Base-by-base conservation (phyloP, 2,329 filamentous ascomycete genomes). In the Cytospora piceicola region DNA sequence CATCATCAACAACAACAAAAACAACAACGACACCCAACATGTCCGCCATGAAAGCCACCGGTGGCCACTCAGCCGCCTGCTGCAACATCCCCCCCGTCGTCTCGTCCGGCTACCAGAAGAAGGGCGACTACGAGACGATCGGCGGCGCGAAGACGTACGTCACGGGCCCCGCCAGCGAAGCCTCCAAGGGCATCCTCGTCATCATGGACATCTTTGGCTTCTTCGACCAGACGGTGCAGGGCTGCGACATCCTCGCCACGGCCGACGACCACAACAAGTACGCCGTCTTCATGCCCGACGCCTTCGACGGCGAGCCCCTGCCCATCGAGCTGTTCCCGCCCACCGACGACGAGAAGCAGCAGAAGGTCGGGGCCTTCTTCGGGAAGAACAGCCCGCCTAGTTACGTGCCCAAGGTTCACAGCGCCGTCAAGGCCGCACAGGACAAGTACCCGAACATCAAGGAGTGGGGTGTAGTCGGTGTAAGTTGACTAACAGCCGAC, bases 211-310 rank as follows among this genome's bases (percentile, higher is more conserved):
- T 90, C 75, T 90, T 90, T 72, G 88, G 89, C 71, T 88, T 89
- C 83, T 90, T 85, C 73, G 84, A 86, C 29, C 90, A 92, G 77
- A 88, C 89, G 3, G 69, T 91, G 14, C 89, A 91, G 75, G 90
- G 89, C 29, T 87, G 88, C 68, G 90, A 92, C 72, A 91, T 87
- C 70, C 79, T 90, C 29, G 81, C 86, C 54, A 79, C 79, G 55
- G 80, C 81, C 67, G 82, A 85, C 72, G 74, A 80, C 76, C 83
- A 79, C 77, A 85, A 80, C 76, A 87, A 91, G 73, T 95, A 96
- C 82, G 88, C 88, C 71, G 91, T 97, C 71, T 93, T 94, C 79
- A 94, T 97, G 69, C 94, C 94, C 32, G 94, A 97, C 79, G 94
- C 92, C 84, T 96, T 97, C 81, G 85, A 91, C 67, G 93, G 92